Percentiles rank a stretch among this genome's conserved stretches.
Conservation (phyloP, 1,139 yeast species). For the Kluyveromyces sp. region DNA sequence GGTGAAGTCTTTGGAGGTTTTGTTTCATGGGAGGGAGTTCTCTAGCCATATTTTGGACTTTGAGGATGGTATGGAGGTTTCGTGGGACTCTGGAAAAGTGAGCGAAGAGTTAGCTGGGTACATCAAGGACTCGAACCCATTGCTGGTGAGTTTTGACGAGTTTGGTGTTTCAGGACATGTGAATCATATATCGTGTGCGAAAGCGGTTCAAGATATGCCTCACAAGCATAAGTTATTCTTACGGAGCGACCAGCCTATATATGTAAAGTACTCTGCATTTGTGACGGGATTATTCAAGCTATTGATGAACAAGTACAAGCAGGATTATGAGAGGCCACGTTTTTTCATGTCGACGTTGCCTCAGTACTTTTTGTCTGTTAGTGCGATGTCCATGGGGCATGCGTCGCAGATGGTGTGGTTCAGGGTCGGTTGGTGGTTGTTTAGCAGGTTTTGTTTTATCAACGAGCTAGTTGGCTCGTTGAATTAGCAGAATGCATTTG, state of each 20-base stretch:
- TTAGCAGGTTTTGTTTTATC: slow-evolving; percentile 55
- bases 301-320: background rate
- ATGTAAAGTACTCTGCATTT: slow-evolving; percentile 28
- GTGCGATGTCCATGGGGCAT: slow-evolving; percentile 82
- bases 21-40: slow-evolving; percentile 48
- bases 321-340: slow-evolving; percentile 19
- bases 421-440: slow-evolving; percentile 77
- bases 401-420: slow-evolving; percentile 93
- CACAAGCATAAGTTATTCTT: slow-evolving; percentile 4
- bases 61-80: slow-evolving; percentile 64
- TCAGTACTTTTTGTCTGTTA: slow-evolving; percentile 50
- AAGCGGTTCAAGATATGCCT: slow-evolving; percentile 43
- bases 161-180: slow-evolving; percentile 79
- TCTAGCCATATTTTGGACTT: slow-evolving; percentile 41
- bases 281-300: slow-evolving; percentile 5
- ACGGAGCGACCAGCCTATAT: slow-evolving; percentile 5
- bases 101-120: slow-evolving; percentile 30
- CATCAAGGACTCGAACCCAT: slow-evolving; percentile 27
- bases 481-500: background rate
- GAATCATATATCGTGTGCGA: slow-evolving; percentile 65
- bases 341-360: slow-evolving; percentile 33
- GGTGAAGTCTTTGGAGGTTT: slow-evolving; percentile 43
- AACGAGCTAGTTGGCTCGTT: slow-evolving; percentile 45
- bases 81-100: slow-evolving; percentile 46
- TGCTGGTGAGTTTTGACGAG: slow-evolving; percentile 72